A percentile compares a stretch with the other conserved stretches of the same genome.
Evolutionary conservation across 108 stramenopile genomes (phyloP).

Genomic region (Pseudonitzschia delicatissima): DNA sequence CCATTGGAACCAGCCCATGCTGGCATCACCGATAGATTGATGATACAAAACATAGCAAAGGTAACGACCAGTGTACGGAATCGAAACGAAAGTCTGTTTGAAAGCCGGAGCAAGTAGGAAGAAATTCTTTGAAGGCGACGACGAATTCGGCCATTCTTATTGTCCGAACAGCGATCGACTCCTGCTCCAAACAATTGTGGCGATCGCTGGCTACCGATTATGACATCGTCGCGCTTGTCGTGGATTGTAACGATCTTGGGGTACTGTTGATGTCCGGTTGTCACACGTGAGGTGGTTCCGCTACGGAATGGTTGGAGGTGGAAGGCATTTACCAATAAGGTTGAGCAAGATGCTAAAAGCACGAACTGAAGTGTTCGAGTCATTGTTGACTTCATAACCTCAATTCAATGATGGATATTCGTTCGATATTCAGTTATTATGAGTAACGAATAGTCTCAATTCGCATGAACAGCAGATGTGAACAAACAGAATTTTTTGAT

Average conservation of each 20-base stretch:
- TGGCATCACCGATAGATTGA: conserved; percentile 9
- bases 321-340: not conserved
- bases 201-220: no score
- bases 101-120: not conserved
- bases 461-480: no score
- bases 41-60: not conserved
- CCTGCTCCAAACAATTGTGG: no score
- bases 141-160: not conserved
- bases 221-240: no score
- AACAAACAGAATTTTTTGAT: no score
- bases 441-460: no score
- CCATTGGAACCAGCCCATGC: conserved; percentile 48
- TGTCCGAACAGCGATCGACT: not conserved
- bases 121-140: not conserved
- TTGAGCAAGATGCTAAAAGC: not conserved
- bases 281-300: no score
- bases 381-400: not conserved
- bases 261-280: no score
- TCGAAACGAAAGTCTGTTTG: not conserved
- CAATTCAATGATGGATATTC: no score
- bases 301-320: not conserved
- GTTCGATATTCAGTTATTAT: no score
- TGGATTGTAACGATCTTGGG: no score
- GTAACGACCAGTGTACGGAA: not conserved
- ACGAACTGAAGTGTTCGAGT: not conserved